Percentiles rank a stretch among this genome's conserved stretches.
Evolutionary conservation across 2,329 filamentous ascomycete genomes (phyloP).

Genomic region (Dothideomycetes sp.): DNA sequence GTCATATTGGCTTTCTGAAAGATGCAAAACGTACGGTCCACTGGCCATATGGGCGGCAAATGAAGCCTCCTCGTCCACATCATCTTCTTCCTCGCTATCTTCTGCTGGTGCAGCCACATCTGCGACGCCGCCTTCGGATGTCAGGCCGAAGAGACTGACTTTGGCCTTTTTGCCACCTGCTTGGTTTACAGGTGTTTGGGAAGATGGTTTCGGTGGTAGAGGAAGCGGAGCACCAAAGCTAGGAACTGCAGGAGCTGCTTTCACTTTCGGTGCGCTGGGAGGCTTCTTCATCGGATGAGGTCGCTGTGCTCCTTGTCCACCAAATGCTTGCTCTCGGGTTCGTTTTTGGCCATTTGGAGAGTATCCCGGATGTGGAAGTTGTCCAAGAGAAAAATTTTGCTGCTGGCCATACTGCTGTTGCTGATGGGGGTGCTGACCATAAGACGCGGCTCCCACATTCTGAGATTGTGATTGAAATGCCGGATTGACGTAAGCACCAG

Average conservation of each 20-base stretch:
- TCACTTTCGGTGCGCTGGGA: conserved; percentile 4
- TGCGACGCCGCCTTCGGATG: background rate
- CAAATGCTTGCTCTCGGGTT: conserved; percentile 6
- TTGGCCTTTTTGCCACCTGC: conserved; percentile 52
- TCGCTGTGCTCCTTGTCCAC: background rate
- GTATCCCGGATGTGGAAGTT: background rate
- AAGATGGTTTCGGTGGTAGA: conserved; percentile 6
- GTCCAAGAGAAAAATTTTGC: background rate
- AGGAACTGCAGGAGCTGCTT: conserved; percentile 20
- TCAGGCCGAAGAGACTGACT: background rate
- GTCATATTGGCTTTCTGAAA: no score
- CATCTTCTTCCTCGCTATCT: conserved; percentile 16
- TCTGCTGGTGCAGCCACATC: conserved; percentile 8
- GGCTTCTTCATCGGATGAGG: conserved; percentile 11
- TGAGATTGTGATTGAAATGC: conserved; percentile 5
- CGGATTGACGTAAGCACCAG: conserved; percentile 21
- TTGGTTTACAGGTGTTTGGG: conserved; percentile 8
- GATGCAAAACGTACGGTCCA: conserved; percentile 1
- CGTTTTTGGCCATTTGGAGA: conserved; percentile 3
- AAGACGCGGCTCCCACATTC: background rate
- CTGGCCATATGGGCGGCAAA: conserved; percentile 12
- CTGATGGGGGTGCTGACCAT: conserved; percentile 1
- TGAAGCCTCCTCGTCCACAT: conserved; percentile 55
- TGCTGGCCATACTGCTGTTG: background rate
- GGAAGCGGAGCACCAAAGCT: conserved; percentile 19